Evolutionary conservation across 176 grass and related monocot species (phyloP), one percentile per base, ranked within the genome.

Genomic region (Avena sativa): DNA sequence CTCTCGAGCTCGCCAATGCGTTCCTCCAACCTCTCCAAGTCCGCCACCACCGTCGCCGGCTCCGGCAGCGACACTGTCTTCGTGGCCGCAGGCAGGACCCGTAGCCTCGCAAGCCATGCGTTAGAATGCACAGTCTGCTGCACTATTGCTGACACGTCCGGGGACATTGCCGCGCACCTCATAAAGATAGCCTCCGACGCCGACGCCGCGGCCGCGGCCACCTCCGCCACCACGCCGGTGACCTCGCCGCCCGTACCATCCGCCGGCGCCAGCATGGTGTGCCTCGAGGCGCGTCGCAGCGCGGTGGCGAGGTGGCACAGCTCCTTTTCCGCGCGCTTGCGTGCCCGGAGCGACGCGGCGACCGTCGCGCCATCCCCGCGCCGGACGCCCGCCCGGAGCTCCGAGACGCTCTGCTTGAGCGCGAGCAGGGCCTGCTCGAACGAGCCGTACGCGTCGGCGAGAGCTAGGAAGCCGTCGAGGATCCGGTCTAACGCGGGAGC

Each of bases 391-490:
- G 89, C 68, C n/a, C 47, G 78, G 0, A 84, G 79, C 55, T 79
- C 91, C 32, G 80, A 66, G 12, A 55, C 70, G 70, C 69, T 67
- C 74, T 94, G 87, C 21, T 13, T 64, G n/a, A 92, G 91, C 20
- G 71, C 68, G 58, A 95, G 40, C 26, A 90, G 78, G 8, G 79
- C 82, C 4, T 81, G 28, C 23, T 81, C 89, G 88, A 97, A 90
- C 1, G 85, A 87, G 67, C 89, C 63, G 82, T 95, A 86, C 13
- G 89, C 89, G 85, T 97, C 95, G 16, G 88, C 95, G 26, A 97
- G 88, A 40, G 56, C 82, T 44, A 97, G 91, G 83, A 95, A 76
- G 11, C 38, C 72, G 75, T 97, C 92, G 1, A 90, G 91, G 74
- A 86, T 28, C 1, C 10, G 20, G 0, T 81, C 85, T 21, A 28